A percentile compares a stretch with the other conserved stretches of the same genome.
Conservation (phyloP, 2,329 filamentous ascomycete species). For the Dactylella cylindrospora region DNA sequence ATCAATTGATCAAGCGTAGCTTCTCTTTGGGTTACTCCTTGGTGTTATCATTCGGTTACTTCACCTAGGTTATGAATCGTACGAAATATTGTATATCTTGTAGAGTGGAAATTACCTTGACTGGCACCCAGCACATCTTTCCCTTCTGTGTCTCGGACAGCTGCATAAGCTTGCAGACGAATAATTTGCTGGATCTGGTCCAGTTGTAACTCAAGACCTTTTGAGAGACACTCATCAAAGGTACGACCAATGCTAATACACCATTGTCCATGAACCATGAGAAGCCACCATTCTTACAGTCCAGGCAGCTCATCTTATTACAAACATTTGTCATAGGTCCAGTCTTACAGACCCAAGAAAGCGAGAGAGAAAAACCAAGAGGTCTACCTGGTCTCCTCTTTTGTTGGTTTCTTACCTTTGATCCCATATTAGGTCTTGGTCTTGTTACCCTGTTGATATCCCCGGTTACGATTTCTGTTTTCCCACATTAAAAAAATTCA, state of each 20-base stretch:
- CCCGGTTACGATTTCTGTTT: too few relatives aligned
- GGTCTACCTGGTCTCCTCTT: too few relatives aligned
- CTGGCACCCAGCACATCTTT: conserved; percentile 14
- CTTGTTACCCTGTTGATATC: too few relatives aligned
- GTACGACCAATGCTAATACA: conserved; percentile 15
- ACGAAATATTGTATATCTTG: conserved; percentile 20
- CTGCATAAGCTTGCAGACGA: conserved; percentile 26
- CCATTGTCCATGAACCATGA: conserved; percentile 22
- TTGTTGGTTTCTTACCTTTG: too few relatives aligned
- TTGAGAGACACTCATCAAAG: too few relatives aligned
- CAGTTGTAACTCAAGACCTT: conserved; percentile 13
- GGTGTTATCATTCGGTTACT: conserved; percentile 9
- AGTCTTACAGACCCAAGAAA: conserved; percentile 28
- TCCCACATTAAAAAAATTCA: too few relatives aligned
- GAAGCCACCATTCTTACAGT: conserved; percentile 5
- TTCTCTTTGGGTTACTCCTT: too few relatives aligned
- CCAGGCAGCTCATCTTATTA: conserved; percentile 17
- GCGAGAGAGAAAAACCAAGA: conserved; percentile 4
- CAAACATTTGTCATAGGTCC: conserved; percentile 40
- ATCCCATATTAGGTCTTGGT: too few relatives aligned
- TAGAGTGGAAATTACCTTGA: conserved; percentile 28
- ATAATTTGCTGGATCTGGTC: conserved; percentile 21
- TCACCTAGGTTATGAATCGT: conserved; percentile 8
- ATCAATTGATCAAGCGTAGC: conserved; percentile 17
- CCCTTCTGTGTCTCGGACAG: conserved; percentile 33